phyloP scores from a whole-genome alignment of 2,329 filamentous ascomycete species.

The Nemania sp. region DNA sequence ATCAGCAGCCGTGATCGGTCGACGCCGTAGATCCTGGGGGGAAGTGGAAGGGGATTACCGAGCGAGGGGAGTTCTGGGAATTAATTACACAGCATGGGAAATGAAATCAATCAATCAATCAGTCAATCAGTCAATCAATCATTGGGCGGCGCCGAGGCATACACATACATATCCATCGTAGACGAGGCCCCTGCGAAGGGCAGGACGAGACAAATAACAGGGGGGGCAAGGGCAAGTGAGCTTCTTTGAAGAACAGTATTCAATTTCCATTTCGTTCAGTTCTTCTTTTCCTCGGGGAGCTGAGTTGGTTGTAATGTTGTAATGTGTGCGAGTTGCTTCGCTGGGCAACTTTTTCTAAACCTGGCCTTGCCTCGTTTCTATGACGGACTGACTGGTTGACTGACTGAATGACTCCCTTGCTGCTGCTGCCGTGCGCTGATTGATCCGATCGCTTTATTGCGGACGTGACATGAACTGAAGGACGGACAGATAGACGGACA shows the following conservation, averaged over 20 bases:
- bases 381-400: no score
- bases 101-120: no score
- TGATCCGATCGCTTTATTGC: not conserved
- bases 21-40: not conserved
- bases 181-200: conserved; percentile 22
- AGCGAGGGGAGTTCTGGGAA: conserved; percentile 27
- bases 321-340: no score
- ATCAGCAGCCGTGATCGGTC: conserved; percentile 29
- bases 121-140: no score
- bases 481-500: no score
- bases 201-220: not conserved
- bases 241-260: no score
- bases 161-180: conserved; percentile 17
- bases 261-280: no score
- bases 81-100: conserved; percentile 4
- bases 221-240: no score
- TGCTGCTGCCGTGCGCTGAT: no score
- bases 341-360: conserved; percentile 29
- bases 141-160: conserved; percentile 24
- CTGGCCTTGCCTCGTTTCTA: conserved; percentile 28
- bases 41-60: no score
- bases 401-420: no score
- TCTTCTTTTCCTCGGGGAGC: conserved; percentile 1
- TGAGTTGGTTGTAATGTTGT: no score
- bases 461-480: conserved; percentile 25